A percentile compares a stretch with the other conserved stretches of the same genome.
phyloP scores from a whole-genome alignment of 2,329 filamentous ascomycete genomes.

The Leptographium procerum region DNA sequence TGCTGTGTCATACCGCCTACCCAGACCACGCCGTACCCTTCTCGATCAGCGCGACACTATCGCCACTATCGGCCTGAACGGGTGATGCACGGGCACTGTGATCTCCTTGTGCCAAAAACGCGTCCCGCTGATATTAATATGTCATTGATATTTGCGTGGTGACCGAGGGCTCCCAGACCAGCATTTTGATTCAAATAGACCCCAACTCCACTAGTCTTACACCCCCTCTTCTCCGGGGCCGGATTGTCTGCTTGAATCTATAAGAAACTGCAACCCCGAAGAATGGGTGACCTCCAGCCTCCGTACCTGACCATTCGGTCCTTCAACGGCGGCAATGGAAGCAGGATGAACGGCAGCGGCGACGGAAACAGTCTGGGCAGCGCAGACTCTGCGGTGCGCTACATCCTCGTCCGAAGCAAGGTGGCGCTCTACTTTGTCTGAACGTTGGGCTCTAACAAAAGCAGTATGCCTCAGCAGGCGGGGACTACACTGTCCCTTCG shows the following conservation, averaged over 20 bases:
- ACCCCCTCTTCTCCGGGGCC: background rate
- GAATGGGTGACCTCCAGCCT: constrained; percentile 29
- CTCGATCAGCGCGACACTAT: background rate
- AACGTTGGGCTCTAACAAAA: background rate
- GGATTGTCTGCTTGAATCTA: background rate
- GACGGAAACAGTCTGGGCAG: constrained; percentile 35
- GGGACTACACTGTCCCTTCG: constrained; percentile 25
- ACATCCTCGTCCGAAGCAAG: background rate
- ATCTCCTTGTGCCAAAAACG: background rate
- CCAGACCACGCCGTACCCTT: background rate
- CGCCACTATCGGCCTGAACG: background rate
- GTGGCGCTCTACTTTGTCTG: too few species aligned
- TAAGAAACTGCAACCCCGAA: background rate
- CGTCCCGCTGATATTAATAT: background rate
- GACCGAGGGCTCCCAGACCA: background rate
- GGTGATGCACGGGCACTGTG: background rate
- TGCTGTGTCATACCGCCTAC: background rate
- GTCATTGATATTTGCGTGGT: background rate
- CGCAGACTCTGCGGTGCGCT: constrained; percentile 35
- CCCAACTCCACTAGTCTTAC: background rate
- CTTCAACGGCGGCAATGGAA: constrained; percentile 31
- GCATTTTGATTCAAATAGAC: background rate
- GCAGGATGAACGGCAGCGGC: constrained; percentile 29
- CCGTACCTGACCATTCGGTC: constrained; percentile 44
- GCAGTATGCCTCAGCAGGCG: constrained; percentile 32